phyloP scores from a whole-genome alignment of 805 yeast genomes.

The Isabelozyma rhagii region DNA sequence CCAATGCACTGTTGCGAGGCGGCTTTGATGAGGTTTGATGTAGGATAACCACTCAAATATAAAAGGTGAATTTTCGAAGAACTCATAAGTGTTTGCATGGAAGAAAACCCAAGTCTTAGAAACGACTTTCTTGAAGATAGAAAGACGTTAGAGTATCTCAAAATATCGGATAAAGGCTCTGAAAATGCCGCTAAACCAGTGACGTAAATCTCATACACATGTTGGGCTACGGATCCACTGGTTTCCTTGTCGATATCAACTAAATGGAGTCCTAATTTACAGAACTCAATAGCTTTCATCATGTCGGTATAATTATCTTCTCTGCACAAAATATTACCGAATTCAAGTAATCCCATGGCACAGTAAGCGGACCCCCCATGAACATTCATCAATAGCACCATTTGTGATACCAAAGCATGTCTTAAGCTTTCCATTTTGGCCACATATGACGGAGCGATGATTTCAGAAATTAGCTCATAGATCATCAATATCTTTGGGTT shows the following conservation, averaged over 20 bases:
- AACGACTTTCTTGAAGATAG: conserved; percentile 11
- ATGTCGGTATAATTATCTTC: conserved; percentile 26
- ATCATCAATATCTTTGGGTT: conserved; percentile 26
- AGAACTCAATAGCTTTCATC: conserved; percentile 38
- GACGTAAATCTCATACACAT: conserved; percentile 41
- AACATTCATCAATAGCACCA: conserved; percentile 31
- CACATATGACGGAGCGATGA: conserved; percentile 32
- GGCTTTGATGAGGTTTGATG: conserved; percentile 1
- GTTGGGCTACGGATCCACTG: conserved; percentile 31
- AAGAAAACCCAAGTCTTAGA: conserved; percentile 3
- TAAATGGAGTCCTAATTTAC: conserved; percentile 36
- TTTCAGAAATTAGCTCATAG: conserved; percentile 39
- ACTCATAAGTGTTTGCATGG: conserved; percentile 8
- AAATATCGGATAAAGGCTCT: conserved; percentile 35
- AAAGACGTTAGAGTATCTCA: conserved; percentile 21
- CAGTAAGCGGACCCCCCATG: conserved; percentile 40
- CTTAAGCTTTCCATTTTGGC: conserved; percentile 22
- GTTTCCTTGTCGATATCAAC: conserved; percentile 30
- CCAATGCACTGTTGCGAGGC: not conserved
- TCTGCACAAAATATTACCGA: conserved; percentile 31
- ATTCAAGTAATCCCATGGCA: conserved; percentile 36
- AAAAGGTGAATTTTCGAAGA: conserved; percentile 10
- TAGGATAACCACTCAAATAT: conserved; percentile 12
- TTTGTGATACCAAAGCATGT: conserved; percentile 27
- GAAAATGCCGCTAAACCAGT: conserved; percentile 38